Percentiles rank a stretch among this genome's conserved stretches.
These are phyloP conservation scores for Luvunga scandens DNA, from an alignment of 345 rosid species.

Conservation along the genomic window DNA sequence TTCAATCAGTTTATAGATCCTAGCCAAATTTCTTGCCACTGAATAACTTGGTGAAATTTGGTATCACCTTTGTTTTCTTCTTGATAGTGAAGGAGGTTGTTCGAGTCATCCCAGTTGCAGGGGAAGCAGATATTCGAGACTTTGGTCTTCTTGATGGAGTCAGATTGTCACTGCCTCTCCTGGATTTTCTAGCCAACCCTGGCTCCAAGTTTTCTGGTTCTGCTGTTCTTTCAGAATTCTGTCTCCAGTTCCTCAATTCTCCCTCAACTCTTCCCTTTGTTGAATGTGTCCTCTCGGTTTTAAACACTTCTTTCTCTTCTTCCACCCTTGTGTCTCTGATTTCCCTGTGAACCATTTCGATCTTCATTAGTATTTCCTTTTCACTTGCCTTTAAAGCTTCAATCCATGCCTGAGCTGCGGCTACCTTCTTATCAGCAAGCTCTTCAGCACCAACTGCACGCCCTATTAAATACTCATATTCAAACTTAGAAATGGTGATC, in stretches of 20 bases:
- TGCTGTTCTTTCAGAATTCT: constrained; percentile 17
- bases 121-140: constrained; percentile 42
- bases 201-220: constrained; percentile 23
- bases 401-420: constrained; percentile 92
- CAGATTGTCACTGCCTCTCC: constrained; percentile 29
- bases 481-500: constrained; percentile 70
- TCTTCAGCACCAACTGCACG: constrained; percentile 63
- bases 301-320: constrained; percentile 47
- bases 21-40: constrained; percentile 33
- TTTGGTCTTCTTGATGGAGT: constrained; percentile 41
- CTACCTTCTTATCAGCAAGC: constrained; percentile 81
- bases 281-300: constrained; percentile 49
- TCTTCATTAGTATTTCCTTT: constrained; percentile 60
- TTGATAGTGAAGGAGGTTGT: constrained; percentile 44
- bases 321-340: constrained; percentile 44
- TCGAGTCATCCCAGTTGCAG: constrained; percentile 35
- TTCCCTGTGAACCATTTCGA: constrained; percentile 45
- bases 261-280: constrained; percentile 47
- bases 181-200: constrained; percentile 31
- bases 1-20: constrained; percentile 6
- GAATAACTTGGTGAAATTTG: constrained; percentile 55
- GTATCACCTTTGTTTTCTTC: constrained; percentile 61
- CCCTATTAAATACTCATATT: constrained; percentile 73
- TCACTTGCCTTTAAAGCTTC: constrained; percentile 79
- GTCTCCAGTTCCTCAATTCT: constrained; percentile 45